Base-by-base conservation (phyloP, 495 filamentous ascomycete species). In the Annulohypoxylon maeteangense region DNA sequence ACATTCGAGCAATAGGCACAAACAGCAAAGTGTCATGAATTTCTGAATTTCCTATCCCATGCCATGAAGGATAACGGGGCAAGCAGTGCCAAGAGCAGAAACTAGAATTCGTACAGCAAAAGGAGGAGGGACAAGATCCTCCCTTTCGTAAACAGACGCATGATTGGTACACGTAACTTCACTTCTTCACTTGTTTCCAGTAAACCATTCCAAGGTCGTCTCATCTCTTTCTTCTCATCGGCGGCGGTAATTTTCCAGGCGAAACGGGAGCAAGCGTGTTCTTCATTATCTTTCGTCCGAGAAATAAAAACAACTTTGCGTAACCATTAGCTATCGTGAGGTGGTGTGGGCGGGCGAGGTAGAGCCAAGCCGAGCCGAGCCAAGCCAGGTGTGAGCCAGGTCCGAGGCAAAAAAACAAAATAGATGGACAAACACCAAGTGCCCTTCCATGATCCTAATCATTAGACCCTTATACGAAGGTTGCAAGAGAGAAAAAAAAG, bases 11-110 rank as follows among this genome's bases (percentile, higher is more conserved):
- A 40, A 40, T 40, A 57, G 20, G 20, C 45, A 67, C 53, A 47
- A 14, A 20, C 18, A 34, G 40, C 34, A 23, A 59, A 29, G 10
- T 61, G 55, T 62, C 47, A 59, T 73, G 62, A 74, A 75, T 71
- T 72, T 74, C 59, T 76, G 75, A 68, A 75, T 78, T 73, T 79
- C 74, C 74, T 78, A 78, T 70, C 71, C 75, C 68, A 50, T 42
- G 47, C 78, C 74, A 71, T 73, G 72, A 67, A 68, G 51, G 48
- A 66, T 71, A 62, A 53, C 65, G 65, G 27, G 12, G 47, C 12
- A 23, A 51, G 54, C 11, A 18, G 22, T 8, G 31, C 14, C 53
- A 56, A 38, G 16, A 29, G 29, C 31, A 23, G n/a, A 18, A 36
- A 36, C 56, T n/a, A 70, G 63, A 57, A 63, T 70, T 73, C 61